Percentiles rank a stretch among this genome's conserved stretches.
phyloP scores from a whole-genome alignment of 2,329 filamentous ascomycete species.

The Colletotrichum sp. region DNA sequence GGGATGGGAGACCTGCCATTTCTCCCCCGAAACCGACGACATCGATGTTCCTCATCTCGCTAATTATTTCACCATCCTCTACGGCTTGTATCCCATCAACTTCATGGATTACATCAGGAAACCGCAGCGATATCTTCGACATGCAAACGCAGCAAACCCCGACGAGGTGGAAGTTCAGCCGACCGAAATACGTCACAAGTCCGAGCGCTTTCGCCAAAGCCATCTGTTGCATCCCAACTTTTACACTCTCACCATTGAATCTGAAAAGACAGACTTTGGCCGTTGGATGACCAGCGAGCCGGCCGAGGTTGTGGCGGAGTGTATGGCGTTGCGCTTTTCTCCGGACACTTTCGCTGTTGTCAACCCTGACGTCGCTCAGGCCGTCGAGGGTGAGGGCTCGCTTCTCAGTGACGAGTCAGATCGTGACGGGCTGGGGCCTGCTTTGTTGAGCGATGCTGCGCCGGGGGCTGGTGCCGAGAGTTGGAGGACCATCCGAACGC shows the following conservation, averaged over 20 bases:
- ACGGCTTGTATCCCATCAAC: conserved; percentile 84
- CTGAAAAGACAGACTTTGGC: conserved; percentile 77
- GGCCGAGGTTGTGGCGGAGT: conserved; percentile 80
- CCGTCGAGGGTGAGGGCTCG: conserved; percentile 23
- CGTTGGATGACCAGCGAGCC: conserved; percentile 83
- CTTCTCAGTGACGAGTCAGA: conserved; percentile 33
- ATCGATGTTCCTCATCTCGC: conserved; percentile 70
- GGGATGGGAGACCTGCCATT: conserved; percentile 69
- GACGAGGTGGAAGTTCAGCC: conserved; percentile 82
- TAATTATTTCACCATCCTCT: conserved; percentile 82
- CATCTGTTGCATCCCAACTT: conserved; percentile 87
- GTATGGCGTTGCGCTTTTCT: conserved; percentile 68
- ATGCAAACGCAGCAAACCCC: conserved; percentile 71
- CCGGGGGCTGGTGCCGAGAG: conserved; percentile 40
- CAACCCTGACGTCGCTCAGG: conserved; percentile 11
- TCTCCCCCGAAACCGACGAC: conserved; percentile 67
- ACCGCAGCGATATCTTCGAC: conserved; percentile 78
- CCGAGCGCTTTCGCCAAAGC: conserved; percentile 74
- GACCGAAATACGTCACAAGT: conserved; percentile 76
- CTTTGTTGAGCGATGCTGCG: conserved; percentile 44
- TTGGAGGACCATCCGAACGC: conserved; percentile 61
- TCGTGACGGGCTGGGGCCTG: conserved; percentile 39
- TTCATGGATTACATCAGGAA: conserved; percentile 88
- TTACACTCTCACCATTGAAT: conserved; percentile 78
- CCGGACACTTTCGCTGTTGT: conserved; percentile 25